These are phyloP conservation scores for Phytophthora cryptogea DNA, from an alignment of 352 stramenopile species.

Conservation along the genomic window DNA sequence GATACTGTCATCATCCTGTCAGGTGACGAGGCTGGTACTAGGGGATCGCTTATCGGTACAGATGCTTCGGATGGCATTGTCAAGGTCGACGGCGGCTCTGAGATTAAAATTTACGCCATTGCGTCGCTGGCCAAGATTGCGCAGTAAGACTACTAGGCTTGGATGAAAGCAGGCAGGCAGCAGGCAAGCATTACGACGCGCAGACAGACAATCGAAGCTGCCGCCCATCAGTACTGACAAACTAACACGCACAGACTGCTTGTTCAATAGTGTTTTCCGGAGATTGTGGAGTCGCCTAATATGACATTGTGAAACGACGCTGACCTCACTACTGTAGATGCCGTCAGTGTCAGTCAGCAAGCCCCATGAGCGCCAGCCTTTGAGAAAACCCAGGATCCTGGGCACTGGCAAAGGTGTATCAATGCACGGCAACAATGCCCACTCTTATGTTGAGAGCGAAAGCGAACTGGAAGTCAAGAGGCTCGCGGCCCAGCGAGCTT, in stretches of 20 bases:
- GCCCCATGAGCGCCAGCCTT: conserved; percentile 6
- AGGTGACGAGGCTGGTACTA: conserved; percentile 85
- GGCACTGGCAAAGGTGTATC: conserved; percentile 1
- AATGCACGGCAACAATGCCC: conserved; percentile 41
- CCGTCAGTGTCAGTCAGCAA: conserved; percentile 18
- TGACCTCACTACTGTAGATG: conserved; percentile 13
- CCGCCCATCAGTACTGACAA: conserved; percentile 30
- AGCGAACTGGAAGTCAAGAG: conserved; percentile 33
- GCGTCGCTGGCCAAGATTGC: conserved; percentile 83
- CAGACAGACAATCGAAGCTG: conserved; percentile 29
- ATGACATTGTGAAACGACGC: conserved; percentile 32
- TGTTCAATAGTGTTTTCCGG: conserved; percentile 31
- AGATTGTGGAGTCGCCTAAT: conserved; percentile 21
- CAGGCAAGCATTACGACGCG: conserved; percentile 22
- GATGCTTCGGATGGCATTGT: conserved; percentile 87
- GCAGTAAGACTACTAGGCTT: conserved; percentile 58
- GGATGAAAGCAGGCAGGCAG: conserved; percentile 31
- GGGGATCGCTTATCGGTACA: conserved; percentile 86
- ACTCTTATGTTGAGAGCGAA: conserved; percentile 36
- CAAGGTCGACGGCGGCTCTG: conserved; percentile 86
- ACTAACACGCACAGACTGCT: conserved; percentile 33
- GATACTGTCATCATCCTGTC: conserved; percentile 89
- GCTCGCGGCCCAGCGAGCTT: conserved; percentile 39
- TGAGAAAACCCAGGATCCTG: conserved; percentile 11
- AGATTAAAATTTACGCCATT: conserved; percentile 91